Percentiles rank a stretch among this genome's conserved stretches.
phyloP scores from a whole-genome alignment of 2,329 filamentous ascomycete species.

The Pseudogymnoascus sp. region DNA sequence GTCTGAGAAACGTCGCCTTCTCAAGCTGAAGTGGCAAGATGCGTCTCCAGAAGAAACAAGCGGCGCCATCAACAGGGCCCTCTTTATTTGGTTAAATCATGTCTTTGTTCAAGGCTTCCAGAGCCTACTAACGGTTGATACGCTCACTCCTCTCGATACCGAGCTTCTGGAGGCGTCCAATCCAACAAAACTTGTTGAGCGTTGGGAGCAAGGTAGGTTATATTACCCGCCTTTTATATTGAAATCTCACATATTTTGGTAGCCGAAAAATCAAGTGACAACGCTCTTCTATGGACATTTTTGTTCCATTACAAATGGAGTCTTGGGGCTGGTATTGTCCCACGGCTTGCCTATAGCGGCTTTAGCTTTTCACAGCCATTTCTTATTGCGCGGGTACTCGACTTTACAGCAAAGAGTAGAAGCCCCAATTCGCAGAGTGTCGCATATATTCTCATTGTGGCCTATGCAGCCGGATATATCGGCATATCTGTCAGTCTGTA shows the following conservation, averaged over 20 bases:
- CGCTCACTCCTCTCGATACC: constrained; percentile 24
- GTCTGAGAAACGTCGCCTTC: constrained; percentile 26
- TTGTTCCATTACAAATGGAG: constrained; percentile 10
- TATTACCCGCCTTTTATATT: neutral
- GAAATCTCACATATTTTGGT: neutral
- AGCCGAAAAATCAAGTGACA: constrained; percentile 2
- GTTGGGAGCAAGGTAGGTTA: constrained; percentile 1
- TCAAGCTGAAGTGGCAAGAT: constrained; percentile 19
- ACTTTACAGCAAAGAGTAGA: constrained; percentile 26
- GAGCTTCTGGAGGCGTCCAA: constrained; percentile 17
- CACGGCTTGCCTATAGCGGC: constrained; percentile 32
- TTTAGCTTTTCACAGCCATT: constrained; percentile 41
- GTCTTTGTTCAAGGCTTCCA: constrained; percentile 26
- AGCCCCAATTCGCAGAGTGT: constrained; percentile 22
- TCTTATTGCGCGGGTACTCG: constrained; percentile 32
- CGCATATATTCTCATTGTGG: constrained; percentile 35
- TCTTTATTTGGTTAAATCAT: constrained; percentile 33
- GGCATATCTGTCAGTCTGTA: constrained; percentile 33
- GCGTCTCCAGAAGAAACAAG: constrained; percentile 27
- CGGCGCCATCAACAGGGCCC: constrained; percentile 28
- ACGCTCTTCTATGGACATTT: constrained; percentile 9
- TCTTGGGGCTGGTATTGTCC: constrained; percentile 23
- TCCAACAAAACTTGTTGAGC: neutral
- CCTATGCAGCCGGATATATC: constrained; percentile 34
- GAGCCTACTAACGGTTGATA: constrained; percentile 20